phyloP scores from a whole-genome alignment of 208 protist genomes.

The Wallacemonas sp. region DNA sequence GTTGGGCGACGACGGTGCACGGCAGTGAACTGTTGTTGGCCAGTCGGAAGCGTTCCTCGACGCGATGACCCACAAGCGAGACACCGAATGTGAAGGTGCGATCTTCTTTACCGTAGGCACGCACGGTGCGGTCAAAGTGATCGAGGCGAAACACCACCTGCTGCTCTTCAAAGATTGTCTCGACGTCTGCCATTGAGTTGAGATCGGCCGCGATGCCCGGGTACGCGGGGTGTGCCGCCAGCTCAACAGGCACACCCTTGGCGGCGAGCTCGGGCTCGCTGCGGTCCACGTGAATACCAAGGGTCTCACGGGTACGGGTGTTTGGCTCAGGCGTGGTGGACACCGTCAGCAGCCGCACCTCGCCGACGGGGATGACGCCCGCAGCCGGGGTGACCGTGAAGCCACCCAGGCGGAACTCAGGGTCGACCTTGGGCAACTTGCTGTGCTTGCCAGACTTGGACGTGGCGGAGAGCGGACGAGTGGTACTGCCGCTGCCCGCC shows the following conservation, averaged over 20 bases:
- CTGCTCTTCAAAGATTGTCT: constrained; percentile 98
- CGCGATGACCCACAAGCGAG: constrained; percentile 70
- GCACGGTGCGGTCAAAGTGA: constrained; percentile 50
- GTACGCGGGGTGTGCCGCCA: constrained; percentile 91
- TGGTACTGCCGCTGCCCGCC: neutral
- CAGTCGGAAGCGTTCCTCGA: constrained; percentile 94
- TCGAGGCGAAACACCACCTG: constrained; percentile 86
- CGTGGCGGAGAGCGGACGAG: neutral
- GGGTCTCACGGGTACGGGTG: constrained; percentile 58
- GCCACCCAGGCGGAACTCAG: constrained; percentile 60
- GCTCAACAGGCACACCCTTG: constrained; percentile 86
- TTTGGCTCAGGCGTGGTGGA: constrained; percentile 66
- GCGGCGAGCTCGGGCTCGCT: constrained; percentile 69
- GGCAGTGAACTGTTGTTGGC: constrained; percentile 94
- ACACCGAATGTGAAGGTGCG: constrained; percentile 93
- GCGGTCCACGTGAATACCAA: constrained; percentile 92
- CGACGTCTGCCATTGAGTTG: constrained; percentile 63
- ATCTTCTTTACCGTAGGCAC: constrained; percentile 91
- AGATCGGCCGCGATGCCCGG: constrained; percentile 93
- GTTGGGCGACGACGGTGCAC: constrained; percentile 80
- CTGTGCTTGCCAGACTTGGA: constrained; percentile 6
- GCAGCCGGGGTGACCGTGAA: constrained; percentile 72
- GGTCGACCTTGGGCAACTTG: constrained; percentile 21
- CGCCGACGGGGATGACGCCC: constrained; percentile 70
- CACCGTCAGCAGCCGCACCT: constrained; percentile 58